Evolutionary conservation across 768 basidiomycete species (phyloP).

Genomic region (Holtermannia corniformis): DNA sequence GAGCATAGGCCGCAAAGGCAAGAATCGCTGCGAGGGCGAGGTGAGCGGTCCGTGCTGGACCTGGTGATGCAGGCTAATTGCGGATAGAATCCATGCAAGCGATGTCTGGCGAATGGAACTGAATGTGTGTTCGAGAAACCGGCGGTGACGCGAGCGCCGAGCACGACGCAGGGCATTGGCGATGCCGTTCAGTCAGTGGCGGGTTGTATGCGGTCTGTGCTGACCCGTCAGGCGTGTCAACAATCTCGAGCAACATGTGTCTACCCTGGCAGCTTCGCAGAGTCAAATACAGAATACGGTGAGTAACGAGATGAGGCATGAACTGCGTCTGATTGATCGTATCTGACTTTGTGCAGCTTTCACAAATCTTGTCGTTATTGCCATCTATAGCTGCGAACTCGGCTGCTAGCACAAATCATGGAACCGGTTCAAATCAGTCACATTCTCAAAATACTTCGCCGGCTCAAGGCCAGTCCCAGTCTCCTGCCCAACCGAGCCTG

Average conservation of each 20-base stretch:
- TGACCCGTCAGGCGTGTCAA: conserved; percentile 17
- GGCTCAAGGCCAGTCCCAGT: conserved; percentile 1
- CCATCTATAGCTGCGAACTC: conserved; percentile 9
- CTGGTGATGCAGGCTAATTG: not conserved
- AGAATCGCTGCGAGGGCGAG: conserved; percentile 38
- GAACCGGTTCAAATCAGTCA: conserved; percentile 10
- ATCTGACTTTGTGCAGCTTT: conserved; percentile 13
- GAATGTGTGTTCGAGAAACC: conserved; percentile 37
- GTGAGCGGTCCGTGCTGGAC: conserved; percentile 5
- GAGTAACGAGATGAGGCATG: no score
- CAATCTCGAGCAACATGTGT: conserved; percentile 28
- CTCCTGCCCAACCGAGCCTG: conserved; percentile 16
- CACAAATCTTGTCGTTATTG: conserved; percentile 33
- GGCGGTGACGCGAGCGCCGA: conserved; percentile 10
- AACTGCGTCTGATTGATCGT: not conserved
- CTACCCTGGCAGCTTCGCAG: conserved; percentile 31
- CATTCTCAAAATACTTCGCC: not conserved
- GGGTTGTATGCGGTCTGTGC: not conserved
- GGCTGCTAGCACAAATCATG: conserved; percentile 1
- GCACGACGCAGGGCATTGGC: conserved; percentile 9
- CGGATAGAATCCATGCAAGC: conserved; percentile 13
- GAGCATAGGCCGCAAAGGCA: conserved; percentile 30
- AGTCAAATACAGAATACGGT: conserved; percentile 35
- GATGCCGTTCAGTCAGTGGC: conserved; percentile 13
- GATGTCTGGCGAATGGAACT: conserved; percentile 27